phyloP scores from a whole-genome alignment of 805 yeast genomes.

The Kodamaea neixiangensis region DNA sequence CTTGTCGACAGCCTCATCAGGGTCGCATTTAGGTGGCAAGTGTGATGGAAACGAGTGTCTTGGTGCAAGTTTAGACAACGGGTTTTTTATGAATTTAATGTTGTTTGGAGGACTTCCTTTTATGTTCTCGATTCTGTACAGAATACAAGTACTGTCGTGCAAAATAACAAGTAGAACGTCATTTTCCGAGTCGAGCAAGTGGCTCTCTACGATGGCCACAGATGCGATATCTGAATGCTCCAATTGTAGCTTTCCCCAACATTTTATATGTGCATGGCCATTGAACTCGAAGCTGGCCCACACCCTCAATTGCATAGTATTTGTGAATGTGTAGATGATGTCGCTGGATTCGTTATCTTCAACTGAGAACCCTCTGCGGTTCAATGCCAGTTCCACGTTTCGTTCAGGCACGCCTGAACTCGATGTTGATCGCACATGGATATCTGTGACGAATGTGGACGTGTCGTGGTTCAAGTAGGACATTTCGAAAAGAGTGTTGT shows the following conservation, averaged over 20 bases:
- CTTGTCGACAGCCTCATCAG: neutral
- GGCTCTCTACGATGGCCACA: slow-evolving; percentile 39
- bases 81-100: slow-evolving; percentile 33
- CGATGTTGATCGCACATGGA: slow-evolving; percentile 30
- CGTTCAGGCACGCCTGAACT: neutral
- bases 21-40: neutral
- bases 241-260: slow-evolving; percentile 53
- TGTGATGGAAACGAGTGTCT: slow-evolving; percentile 12
- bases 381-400: slow-evolving; percentile 3
- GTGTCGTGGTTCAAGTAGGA: slow-evolving; percentile 64
- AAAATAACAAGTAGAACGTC: slow-evolving; percentile 1
- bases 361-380: slow-evolving; percentile 29
- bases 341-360: slow-evolving; percentile 33
- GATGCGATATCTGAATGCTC: slow-evolving; percentile 15
- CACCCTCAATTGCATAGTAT: slow-evolving; percentile 59
- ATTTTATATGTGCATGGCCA: slow-evolving; percentile 55
- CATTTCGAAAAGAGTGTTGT: slow-evolving; percentile 62
- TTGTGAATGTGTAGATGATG: slow-evolving; percentile 61
- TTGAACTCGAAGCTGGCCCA: slow-evolving; percentile 70
- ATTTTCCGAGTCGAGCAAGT: slow-evolving; percentile 3
- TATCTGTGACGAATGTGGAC: slow-evolving; percentile 47
- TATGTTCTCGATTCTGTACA: slow-evolving; percentile 34
- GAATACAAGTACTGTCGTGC: slow-evolving; percentile 1
- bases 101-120: slow-evolving; percentile 57
- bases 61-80: neutral